Evolutionary conservation across 1,284 basidiomycete genomes (phyloP).

Genomic region (Marasmius sp.): DNA sequence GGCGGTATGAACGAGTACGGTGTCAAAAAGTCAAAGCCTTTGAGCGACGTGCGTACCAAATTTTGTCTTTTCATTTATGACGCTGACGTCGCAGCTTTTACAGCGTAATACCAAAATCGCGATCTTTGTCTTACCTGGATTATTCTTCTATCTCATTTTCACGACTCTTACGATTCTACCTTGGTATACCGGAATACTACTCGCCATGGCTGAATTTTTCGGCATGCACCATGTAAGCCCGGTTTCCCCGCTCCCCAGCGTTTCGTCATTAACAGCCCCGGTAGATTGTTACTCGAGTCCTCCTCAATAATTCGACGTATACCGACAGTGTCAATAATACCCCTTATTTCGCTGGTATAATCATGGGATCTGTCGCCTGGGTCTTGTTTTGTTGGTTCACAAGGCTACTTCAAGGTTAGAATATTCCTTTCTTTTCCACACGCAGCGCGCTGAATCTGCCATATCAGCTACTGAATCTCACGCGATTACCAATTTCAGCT

Average conservation of each 20-base stretch:
- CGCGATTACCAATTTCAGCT: conserved; percentile 73
- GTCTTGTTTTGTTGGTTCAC: conserved; percentile 84
- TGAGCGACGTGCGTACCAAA: conserved; percentile 59
- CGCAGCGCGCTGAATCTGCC: not conserved
- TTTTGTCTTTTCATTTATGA: conserved; percentile 4
- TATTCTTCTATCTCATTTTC: conserved; percentile 84
- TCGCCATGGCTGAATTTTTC: conserved; percentile 85
- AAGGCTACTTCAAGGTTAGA: conserved; percentile 66
- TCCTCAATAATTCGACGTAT: conserved; percentile 77
- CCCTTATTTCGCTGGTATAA: conserved; percentile 93
- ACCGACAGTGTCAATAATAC: conserved; percentile 76
- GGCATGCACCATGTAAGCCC: conserved; percentile 85
- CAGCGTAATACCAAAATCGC: conserved; percentile 79
- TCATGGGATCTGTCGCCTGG: conserved; percentile 85
- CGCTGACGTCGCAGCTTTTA: conserved; percentile 3
- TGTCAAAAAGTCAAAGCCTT: conserved; percentile 60
- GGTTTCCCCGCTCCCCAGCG: conserved; percentile 9
- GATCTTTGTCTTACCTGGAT: conserved; percentile 80
- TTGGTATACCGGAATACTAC: conserved; percentile 86
- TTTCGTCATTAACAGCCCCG: conserved; percentile 15
- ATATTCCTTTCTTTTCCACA: not conserved
- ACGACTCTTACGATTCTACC: conserved; percentile 80
- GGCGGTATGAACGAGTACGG: conserved; percentile 81
- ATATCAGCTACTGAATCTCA: conserved; percentile 70
- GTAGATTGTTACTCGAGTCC: conserved; percentile 79